These are phyloP conservation scores for Rickenella mellea DNA, from an alignment of 768 basidiomycete species.

Conservation along the genomic window DNA sequence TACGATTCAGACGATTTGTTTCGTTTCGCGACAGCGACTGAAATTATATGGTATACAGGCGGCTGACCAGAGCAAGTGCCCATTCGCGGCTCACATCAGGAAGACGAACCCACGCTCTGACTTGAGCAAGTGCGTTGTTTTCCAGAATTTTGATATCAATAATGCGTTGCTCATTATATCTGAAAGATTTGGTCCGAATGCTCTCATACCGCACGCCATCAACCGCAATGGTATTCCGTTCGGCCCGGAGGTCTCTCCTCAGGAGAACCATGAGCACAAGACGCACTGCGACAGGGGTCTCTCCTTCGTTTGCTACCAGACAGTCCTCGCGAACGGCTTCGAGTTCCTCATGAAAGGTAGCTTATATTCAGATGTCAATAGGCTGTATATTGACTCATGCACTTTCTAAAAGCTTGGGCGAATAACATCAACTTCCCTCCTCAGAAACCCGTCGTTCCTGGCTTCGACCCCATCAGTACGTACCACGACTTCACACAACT, in stretches of 20 bases:
- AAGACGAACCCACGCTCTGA: conserved; percentile 20
- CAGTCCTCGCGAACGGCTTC: conserved; percentile 21
- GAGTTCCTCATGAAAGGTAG: conserved; percentile 20
- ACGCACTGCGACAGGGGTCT: conserved; percentile 40
- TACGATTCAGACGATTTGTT: too few species aligned
- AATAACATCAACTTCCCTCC: conserved; percentile 22
- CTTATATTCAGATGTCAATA: not conserved
- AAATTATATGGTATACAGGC: too few species aligned
- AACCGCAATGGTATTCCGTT: conserved; percentile 41
- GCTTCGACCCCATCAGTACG: conserved; percentile 35
- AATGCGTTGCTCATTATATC: not conserved
- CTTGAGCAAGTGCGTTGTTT: conserved; percentile 10
- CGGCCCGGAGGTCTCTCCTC: conserved; percentile 37
- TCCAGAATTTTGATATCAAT: not conserved
- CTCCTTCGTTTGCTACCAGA: conserved; percentile 32
- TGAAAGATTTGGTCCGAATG: not conserved
- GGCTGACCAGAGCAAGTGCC: conserved; percentile 19
- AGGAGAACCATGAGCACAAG: conserved; percentile 25
- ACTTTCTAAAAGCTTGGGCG: conserved; percentile 10
- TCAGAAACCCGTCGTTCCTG: conserved; percentile 18
- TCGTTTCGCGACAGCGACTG: too few species aligned
- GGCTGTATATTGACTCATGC: too few species aligned
- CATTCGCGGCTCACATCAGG: conserved; percentile 20
- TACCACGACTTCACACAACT: too few species aligned
- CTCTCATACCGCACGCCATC: conserved; percentile 23